Evolutionary conservation across 2,329 filamentous ascomycete species (phyloP).

Genomic region (Colletotrichum zoysiae): DNA sequence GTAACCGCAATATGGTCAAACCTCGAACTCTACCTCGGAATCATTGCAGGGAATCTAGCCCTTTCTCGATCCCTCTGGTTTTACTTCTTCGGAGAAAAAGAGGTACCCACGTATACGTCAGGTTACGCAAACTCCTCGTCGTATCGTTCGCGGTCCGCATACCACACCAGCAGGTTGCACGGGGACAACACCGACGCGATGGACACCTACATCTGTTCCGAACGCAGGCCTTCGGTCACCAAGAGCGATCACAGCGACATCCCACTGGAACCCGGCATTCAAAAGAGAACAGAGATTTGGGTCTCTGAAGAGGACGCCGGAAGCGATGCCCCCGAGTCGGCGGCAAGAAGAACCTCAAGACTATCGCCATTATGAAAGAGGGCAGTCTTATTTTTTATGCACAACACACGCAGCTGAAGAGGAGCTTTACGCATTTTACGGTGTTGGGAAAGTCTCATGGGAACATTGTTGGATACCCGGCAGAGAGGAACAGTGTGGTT

Average conservation of each 20-base stretch:
- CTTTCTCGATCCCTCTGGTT: slow-evolving; percentile 45
- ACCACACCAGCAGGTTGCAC: slow-evolving; percentile 38
- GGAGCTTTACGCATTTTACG: slow-evolving; percentile 20
- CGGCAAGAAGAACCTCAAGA: neutral
- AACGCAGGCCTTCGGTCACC: slow-evolving; percentile 25
- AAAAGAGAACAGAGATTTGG: slow-evolving; percentile 44
- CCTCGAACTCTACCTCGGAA: slow-evolving; percentile 54
- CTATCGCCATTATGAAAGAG: slow-evolving; percentile 5
- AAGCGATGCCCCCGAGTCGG: neutral
- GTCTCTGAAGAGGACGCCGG: slow-evolving; percentile 39
- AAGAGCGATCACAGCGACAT: slow-evolving; percentile 44
- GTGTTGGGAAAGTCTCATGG: slow-evolving; percentile 17
- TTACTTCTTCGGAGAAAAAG: slow-evolving; percentile 43
- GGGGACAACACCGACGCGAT: slow-evolving; percentile 32
- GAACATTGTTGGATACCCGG: slow-evolving; percentile 32
- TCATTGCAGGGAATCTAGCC: slow-evolving; percentile 51
- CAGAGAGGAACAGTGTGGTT: neutral
- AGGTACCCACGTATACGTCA: neutral
- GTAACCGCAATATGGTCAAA: slow-evolving; percentile 55
- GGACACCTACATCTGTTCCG: slow-evolving; percentile 37
- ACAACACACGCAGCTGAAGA: slow-evolving; percentile 3
- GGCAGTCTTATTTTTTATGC: too few relatives aligned
- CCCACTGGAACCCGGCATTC: slow-evolving; percentile 43
- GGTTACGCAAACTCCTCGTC: slow-evolving; percentile 31
- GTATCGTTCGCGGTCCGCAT: slow-evolving; percentile 26